phyloP scores from a whole-genome alignment of 2,329 filamentous ascomycete genomes.

The Cercospora sp. region DNA sequence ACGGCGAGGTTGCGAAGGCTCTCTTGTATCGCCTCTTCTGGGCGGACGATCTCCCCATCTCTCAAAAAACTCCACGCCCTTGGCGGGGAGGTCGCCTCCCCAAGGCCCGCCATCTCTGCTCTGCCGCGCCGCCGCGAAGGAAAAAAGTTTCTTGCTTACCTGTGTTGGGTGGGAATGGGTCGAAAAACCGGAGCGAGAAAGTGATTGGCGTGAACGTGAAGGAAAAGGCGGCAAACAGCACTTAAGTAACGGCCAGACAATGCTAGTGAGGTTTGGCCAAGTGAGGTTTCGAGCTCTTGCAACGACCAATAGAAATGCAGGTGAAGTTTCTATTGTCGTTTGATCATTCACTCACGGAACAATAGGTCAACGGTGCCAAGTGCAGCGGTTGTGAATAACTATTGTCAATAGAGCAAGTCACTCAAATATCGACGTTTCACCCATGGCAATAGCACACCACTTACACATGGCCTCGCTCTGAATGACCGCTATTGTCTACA shows the following conservation, averaged over 20 bases:
- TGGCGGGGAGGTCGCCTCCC: background rate
- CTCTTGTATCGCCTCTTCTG: conserved; percentile 5
- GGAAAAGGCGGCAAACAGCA: background rate
- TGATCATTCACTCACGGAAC: background rate
- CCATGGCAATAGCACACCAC: background rate
- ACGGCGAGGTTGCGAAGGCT: background rate
- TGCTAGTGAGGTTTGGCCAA: background rate
- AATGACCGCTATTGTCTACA: background rate
- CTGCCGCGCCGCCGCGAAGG: background rate
- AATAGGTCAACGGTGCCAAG: background rate
- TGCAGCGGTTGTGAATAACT: background rate
- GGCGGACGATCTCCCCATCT: background rate
- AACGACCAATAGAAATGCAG: conserved; percentile 2
- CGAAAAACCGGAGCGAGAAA: background rate
- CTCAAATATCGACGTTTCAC: background rate
- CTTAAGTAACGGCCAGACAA: background rate
- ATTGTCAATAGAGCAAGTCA: background rate
- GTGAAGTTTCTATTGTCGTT: background rate
- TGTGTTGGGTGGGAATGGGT: background rate
- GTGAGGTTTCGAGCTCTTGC: background rate
- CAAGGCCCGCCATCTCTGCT: conserved; percentile 1
- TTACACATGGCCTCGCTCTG: background rate
- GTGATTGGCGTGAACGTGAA: background rate
- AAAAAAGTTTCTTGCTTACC: background rate
- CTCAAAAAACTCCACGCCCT: conserved; percentile 1